phyloP scores from a whole-genome alignment of 108 stramenopile species.

The Pelagomonas calceolata region DNA sequence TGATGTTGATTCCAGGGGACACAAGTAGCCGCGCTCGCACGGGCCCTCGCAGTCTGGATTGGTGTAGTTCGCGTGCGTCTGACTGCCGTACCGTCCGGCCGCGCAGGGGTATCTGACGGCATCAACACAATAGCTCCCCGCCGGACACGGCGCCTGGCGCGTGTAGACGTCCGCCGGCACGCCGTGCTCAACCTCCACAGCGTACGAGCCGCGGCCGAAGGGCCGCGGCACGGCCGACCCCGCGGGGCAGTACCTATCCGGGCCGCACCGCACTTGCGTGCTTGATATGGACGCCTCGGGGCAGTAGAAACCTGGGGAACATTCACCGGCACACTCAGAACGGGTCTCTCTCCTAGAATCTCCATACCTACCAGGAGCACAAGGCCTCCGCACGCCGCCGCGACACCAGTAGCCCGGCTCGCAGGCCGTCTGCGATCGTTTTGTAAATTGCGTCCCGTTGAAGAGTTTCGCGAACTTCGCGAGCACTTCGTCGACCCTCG shows the following conservation, averaged over 20 bases:
- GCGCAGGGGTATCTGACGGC: conserved; percentile 15
- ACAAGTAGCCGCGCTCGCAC: conserved; percentile 35
- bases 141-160: conserved; percentile 5
- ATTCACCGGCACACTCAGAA: conserved; percentile 3
- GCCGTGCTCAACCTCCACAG: not conserved
- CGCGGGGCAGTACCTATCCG: conserved; percentile 42
- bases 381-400: not conserved
- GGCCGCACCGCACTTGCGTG: conserved; percentile 13
- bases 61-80: conserved; percentile 20
- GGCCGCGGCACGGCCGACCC: conserved; percentile 24
- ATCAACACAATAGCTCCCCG: conserved; percentile 17
- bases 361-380: not conserved
- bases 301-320: conserved; percentile 44
- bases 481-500: not conserved
- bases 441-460: not conserved
- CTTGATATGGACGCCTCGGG: conserved; percentile 29
- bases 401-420: not conserved
- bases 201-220: not conserved
- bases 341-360: not conserved
- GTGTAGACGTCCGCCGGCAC: not conserved
- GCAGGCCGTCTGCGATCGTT: not conserved
- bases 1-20: conserved; percentile 17
- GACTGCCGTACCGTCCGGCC: conserved; percentile 24
- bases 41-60: conserved; percentile 5
- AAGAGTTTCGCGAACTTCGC: not conserved